These are phyloP conservation scores for Juglanconis sp. DNA, from an alignment of 2,329 filamentous ascomycete species.

Conservation along the genomic window DNA sequence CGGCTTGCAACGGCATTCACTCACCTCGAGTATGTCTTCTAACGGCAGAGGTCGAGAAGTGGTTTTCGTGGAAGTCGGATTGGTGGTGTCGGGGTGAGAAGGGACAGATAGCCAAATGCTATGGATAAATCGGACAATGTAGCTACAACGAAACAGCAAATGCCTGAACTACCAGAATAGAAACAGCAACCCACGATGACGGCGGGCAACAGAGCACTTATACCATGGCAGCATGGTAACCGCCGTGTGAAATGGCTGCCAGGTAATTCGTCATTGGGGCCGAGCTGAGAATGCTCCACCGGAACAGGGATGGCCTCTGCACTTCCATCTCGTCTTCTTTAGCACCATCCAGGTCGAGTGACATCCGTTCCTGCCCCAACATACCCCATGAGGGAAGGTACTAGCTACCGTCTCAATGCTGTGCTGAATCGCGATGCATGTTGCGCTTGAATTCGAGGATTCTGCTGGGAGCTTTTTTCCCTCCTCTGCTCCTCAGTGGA, in stretches of 20 bases:
- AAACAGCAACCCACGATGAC: not conserved
- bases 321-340: not conserved
- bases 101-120: not conserved
- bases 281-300: slow-evolving; percentile 6
- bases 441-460: no score
- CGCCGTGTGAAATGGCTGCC: slow-evolving; percentile 9
- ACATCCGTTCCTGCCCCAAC: not conserved
- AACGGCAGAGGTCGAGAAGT: no score
- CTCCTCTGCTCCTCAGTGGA: not conserved
- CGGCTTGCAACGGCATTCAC: slow-evolving; percentile 4
- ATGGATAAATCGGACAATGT: no score
- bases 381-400: not conserved
- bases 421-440: slow-evolving; percentile 3
- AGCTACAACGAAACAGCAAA: slow-evolving; percentile 1
- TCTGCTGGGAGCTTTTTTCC: no score
- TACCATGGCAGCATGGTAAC: no score
- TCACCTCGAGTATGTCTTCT: no score
- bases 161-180: not conserved
- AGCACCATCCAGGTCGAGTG: slow-evolving; percentile 7
- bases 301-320: slow-evolving; percentile 10
- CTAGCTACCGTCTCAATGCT: not conserved
- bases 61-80: not conserved
- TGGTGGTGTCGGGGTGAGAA: not conserved
- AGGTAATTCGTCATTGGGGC: slow-evolving; percentile 16
- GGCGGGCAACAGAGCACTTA: not conserved